Percentiles rank a stretch among this genome's conserved stretches.
Conservation (phyloP, 352 stramenopile genomes). For the Pythium rishiriense region DNA sequence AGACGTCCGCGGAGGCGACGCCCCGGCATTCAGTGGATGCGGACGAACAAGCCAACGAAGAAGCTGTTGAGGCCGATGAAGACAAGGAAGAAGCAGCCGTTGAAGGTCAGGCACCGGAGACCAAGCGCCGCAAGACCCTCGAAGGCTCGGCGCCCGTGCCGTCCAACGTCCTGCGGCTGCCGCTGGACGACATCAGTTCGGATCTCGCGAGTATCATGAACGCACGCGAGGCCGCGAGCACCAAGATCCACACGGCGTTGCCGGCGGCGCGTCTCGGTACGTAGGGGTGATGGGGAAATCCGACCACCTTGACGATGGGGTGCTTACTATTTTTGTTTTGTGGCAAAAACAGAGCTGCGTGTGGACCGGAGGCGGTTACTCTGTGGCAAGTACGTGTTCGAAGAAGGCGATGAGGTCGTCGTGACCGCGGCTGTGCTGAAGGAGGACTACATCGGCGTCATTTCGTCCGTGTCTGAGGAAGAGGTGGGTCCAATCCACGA, state of each 20-base stretch:
- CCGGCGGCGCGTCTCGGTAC: conserved; percentile 30
- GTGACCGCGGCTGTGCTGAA: conserved; percentile 61
- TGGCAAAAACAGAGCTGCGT: conserved; percentile 36
- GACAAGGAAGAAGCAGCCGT: not conserved
- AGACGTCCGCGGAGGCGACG: not conserved
- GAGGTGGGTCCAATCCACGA: conserved; percentile 31
- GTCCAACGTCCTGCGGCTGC: conserved; percentile 46
- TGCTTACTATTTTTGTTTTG: not conserved
- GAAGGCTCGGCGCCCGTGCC: conserved; percentile 25
- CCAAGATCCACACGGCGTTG: conserved; percentile 20
- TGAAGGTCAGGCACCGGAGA: not conserved
- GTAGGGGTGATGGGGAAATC: not conserved
- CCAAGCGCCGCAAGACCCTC: conserved; percentile 52
- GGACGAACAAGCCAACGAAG: not conserved
- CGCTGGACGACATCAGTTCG: conserved; percentile 52
- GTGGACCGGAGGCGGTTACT: conserved; percentile 54
- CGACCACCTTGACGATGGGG: not conserved
- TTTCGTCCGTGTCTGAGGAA: conserved; percentile 71
- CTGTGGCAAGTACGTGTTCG: conserved; percentile 74
- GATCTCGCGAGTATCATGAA: conserved; percentile 60
- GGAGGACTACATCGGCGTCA: conserved; percentile 76
- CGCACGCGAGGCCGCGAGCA: conserved; percentile 34
- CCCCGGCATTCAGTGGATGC: not conserved
- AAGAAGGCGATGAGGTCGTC: conserved; percentile 80
- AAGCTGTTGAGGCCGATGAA: not conserved